Conservation (phyloP, 1,139 yeast genomes). For the Suhomyces panamericanus region DNA sequence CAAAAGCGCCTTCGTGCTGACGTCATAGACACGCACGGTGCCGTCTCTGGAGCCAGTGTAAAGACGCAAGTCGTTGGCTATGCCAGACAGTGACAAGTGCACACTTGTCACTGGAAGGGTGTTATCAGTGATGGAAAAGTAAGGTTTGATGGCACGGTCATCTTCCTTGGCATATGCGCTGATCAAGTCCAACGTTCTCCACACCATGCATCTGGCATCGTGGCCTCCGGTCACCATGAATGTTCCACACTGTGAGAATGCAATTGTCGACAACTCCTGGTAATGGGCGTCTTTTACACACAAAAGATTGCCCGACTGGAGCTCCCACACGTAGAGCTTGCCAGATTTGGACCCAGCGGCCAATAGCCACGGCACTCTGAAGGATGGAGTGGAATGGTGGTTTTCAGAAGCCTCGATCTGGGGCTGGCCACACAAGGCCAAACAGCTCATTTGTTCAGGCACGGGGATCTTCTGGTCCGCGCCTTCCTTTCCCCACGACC, state of each 20-base stretch:
- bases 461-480: constrained; percentile 82
- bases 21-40: constrained; percentile 67
- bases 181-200: constrained; percentile 68
- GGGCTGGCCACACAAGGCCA: constrained; percentile 50
- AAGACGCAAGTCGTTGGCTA: constrained; percentile 59
- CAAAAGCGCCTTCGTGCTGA: constrained; percentile 46
- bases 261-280: constrained; percentile 64
- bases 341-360: constrained; percentile 76
- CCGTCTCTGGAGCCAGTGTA: constrained; percentile 74
- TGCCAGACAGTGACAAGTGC: constrained; percentile 47
- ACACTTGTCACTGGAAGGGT: constrained; percentile 73
- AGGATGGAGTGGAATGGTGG: constrained; percentile 26
- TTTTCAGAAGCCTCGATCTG: constrained; percentile 5
- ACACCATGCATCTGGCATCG: constrained; percentile 77
- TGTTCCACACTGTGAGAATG: constrained; percentile 64
- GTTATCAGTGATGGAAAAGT: constrained; percentile 66
- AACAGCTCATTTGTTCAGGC: constrained; percentile 72
- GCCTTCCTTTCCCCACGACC: constrained; percentile 75
- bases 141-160: constrained; percentile 37
- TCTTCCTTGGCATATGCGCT: constrained; percentile 29
- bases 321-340: constrained; percentile 80
- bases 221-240: constrained; percentile 73
- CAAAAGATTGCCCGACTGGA: constrained; percentile 72
- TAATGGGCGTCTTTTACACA: constrained; percentile 82
- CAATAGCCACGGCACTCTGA: constrained; percentile 64